These are phyloP conservation scores for Solanum bukasovii DNA, from an alignment of 257 asterid species.

Conservation along the genomic window DNA sequence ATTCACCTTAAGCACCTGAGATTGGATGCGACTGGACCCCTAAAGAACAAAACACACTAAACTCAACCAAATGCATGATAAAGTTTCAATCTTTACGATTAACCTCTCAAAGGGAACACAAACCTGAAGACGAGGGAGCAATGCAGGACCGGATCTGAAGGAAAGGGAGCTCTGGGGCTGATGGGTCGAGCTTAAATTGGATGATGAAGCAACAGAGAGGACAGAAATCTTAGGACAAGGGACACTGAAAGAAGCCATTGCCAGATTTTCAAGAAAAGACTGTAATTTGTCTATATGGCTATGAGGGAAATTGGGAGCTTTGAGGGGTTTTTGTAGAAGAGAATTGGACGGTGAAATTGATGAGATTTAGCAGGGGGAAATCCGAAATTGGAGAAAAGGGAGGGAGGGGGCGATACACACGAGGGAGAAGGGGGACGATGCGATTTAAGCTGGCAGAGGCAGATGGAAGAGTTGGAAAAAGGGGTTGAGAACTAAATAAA, in stretches of 20 bases:
- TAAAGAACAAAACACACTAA: conserved; percentile 1
- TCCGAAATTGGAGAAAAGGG: background rate
- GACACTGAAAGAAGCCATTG: conserved; percentile 42
- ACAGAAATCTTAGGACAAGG: conserved; percentile 37
- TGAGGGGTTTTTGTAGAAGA: conserved; percentile 9
- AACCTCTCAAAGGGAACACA: background rate
- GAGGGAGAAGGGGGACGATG: conserved; percentile 17
- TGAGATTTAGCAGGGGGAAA: background rate
- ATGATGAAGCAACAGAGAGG: conserved; percentile 19
- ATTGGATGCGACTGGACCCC: conserved; percentile 22
- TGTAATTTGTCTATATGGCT: background rate
- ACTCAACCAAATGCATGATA: background rate
- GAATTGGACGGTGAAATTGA: conserved; percentile 27
- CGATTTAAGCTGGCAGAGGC: background rate
- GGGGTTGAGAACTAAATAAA: background rate
- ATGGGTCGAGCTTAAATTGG: conserved; percentile 4
- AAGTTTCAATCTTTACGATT: background rate
- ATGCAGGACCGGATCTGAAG: conserved; percentile 21
- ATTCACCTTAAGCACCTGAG: conserved; percentile 25
- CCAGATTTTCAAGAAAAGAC: background rate
- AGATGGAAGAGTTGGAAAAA: background rate
- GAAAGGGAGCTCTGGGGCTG: conserved; percentile 17
- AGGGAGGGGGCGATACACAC: conserved; percentile 29
- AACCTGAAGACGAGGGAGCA: conserved; percentile 10
- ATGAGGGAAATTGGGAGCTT: background rate